phyloP scores from a whole-genome alignment of 148 eudicot species.

The Nyssa sinensis region DNA sequence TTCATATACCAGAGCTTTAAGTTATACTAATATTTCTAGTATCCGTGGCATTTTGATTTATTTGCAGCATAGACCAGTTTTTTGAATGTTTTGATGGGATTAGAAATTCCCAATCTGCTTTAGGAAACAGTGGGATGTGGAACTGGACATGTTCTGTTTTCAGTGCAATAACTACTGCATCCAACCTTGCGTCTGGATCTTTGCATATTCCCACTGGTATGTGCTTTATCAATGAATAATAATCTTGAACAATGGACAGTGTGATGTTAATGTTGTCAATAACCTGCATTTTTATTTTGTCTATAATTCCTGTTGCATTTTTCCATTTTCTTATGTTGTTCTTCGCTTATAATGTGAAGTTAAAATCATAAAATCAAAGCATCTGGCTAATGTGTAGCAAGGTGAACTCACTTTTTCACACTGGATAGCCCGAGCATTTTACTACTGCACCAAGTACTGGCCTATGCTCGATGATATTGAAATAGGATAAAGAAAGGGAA shows the following conservation, averaged over 20 bases:
- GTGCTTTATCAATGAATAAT: slow-evolving; percentile 6
- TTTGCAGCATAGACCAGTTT: slow-evolving; percentile 90
- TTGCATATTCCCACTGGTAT: slow-evolving; percentile 68
- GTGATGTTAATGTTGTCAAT: background rate
- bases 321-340: background rate
- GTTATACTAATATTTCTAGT: too few species aligned
- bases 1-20: slow-evolving; percentile 6
- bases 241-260: background rate
- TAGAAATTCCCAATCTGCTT: slow-evolving; percentile 72
- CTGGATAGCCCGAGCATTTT: too few species aligned
- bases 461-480: too few species aligned
- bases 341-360: background rate
- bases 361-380: background rate
- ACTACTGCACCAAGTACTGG: too few species aligned
- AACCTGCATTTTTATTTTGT: background rate
- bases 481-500: too few species aligned
- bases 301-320: background rate
- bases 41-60: too few species aligned
- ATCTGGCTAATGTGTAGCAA: background rate
- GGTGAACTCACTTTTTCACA: too few species aligned
- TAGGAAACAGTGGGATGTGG: slow-evolving; percentile 97
- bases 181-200: slow-evolving; percentile 94
- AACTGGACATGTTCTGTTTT: slow-evolving; percentile 89
- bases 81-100: slow-evolving; percentile 92
- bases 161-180: slow-evolving; percentile 86